These are phyloP conservation scores for Pichia sp. DNA, from an alignment of 1,139 yeast species.

Conservation along the genomic window DNA sequence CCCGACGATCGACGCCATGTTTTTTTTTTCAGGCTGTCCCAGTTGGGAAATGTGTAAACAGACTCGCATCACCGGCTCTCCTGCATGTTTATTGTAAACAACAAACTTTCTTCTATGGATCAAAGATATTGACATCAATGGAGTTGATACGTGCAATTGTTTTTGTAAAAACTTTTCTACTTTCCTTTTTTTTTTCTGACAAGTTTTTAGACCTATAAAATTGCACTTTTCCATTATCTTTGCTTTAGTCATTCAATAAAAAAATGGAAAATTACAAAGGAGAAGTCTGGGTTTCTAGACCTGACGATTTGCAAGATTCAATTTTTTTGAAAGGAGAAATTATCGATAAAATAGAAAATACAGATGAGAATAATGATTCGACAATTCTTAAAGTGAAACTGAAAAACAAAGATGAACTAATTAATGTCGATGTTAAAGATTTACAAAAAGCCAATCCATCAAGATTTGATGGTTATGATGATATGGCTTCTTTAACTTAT, in stretches of 20 bases:
- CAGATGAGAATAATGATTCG: constrained; percentile 28
- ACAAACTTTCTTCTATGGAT: too few relatives aligned
- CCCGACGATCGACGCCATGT: neutral
- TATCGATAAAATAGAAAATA: constrained; percentile 46
- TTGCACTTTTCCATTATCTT: neutral
- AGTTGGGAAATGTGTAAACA: constrained; percentile 3
- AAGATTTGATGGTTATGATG: constrained; percentile 87
- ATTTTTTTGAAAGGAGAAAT: constrained; percentile 70
- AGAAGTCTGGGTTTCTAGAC: constrained; percentile 76
- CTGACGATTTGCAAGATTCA: neutral
- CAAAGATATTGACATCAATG: too few relatives aligned
- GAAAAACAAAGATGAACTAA: constrained; percentile 29
- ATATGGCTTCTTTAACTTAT: constrained; percentile 93
- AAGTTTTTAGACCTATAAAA: too few relatives aligned
- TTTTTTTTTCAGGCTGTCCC: too few relatives aligned
- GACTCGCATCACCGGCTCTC: neutral
- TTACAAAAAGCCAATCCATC: constrained; percentile 78
- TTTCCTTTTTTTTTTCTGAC: too few relatives aligned
- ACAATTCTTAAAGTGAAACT: constrained; percentile 52
- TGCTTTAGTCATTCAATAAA: neutral
- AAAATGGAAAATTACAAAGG: constrained; percentile 14
- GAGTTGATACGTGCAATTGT: too few relatives aligned
- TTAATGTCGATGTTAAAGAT: constrained; percentile 36
- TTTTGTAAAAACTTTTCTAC: too few relatives aligned
- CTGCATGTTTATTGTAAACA: neutral